These are phyloP conservation scores for Saprolegnia diclina DNA, from an alignment of 352 stramenopile species.

Conservation along the genomic window DNA sequence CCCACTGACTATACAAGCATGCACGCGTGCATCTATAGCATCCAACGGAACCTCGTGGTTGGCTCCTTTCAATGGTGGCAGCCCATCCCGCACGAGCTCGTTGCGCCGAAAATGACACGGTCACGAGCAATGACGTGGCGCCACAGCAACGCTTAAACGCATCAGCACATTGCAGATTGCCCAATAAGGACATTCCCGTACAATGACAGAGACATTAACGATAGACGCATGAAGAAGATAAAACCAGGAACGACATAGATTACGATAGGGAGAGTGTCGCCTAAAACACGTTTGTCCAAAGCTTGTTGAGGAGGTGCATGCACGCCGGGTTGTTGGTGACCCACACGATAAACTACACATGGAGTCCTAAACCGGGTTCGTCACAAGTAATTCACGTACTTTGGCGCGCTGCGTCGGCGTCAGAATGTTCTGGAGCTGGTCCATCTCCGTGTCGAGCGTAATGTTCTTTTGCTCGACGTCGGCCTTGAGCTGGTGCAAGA, in stretches of 20 bases:
- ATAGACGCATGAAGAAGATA: too few species aligned
- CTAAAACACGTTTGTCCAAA: slow-evolving; percentile 90
- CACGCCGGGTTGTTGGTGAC: slow-evolving; percentile 93
- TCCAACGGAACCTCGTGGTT: too few species aligned
- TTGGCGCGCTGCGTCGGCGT: slow-evolving; percentile 90
- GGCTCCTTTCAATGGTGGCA: too few species aligned
- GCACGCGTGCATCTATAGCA: too few species aligned
- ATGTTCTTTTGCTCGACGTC: slow-evolving; percentile 89
- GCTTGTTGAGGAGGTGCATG: slow-evolving; percentile 96
- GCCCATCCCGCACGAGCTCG: too few species aligned
- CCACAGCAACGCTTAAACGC: too few species aligned
- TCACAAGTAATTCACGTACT: slow-evolving; percentile 32
- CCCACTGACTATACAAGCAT: not conserved
- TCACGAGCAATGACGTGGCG: too few species aligned
- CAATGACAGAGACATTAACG: too few species aligned
- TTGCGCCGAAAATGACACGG: too few species aligned
- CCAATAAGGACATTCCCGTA: too few species aligned
- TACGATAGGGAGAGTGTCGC: not conserved
- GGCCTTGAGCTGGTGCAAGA: slow-evolving; percentile 85
- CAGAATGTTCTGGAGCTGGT: slow-evolving; percentile 91
- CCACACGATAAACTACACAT: slow-evolving; percentile 91
- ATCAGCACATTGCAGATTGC: too few species aligned
- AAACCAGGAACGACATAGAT: not conserved
- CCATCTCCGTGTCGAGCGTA: slow-evolving; percentile 91
- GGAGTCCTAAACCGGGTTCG: not conserved